phyloP scores from a whole-genome alignment of 2,329 filamentous ascomycete species.

The Fusarium sarcochroum region DNA sequence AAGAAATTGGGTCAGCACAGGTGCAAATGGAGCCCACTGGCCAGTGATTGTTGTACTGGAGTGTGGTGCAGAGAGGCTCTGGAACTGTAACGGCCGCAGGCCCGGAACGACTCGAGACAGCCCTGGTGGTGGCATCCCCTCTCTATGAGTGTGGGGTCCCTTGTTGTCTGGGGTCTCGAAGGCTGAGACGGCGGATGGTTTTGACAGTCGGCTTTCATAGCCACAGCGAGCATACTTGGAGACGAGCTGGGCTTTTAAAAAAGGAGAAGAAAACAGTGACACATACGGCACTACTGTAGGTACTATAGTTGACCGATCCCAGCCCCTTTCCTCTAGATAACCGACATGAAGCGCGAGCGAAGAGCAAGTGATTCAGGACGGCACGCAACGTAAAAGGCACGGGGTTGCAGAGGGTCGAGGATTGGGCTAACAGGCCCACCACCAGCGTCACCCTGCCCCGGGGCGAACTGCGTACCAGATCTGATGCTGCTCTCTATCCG shows the following conservation, averaged over 20 bases:
- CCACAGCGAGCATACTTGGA: background rate
- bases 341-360: conserved; percentile 13
- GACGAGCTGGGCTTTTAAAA: background rate
- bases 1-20: conserved; percentile 32
- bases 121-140: conserved; percentile 30
- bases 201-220: conserved; percentile 6
- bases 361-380: conserved; percentile 23
- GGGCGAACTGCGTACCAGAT: conserved; percentile 38
- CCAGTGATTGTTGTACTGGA: conserved; percentile 20
- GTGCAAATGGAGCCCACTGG: conserved; percentile 17
- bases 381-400: conserved; percentile 31
- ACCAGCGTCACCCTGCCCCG: conserved; percentile 39
- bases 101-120: conserved; percentile 37
- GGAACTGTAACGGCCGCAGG: conserved; percentile 38
- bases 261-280: background rate
- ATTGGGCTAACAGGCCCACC: conserved; percentile 41
- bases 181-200: conserved; percentile 16
- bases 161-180: conserved; percentile 33
- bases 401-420: conserved; percentile 42
- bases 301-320: background rate
- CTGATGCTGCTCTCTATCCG: conserved; percentile 11
- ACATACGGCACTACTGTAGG: background rate
- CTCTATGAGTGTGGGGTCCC: conserved; percentile 29
- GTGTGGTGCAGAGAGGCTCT: conserved; percentile 40
- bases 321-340: background rate